Evolutionary conservation across 1,284 basidiomycete genomes (phyloP), one percentile per base, ranked within the genome.

Genomic region (Gastroboletus turbinatus): DNA sequence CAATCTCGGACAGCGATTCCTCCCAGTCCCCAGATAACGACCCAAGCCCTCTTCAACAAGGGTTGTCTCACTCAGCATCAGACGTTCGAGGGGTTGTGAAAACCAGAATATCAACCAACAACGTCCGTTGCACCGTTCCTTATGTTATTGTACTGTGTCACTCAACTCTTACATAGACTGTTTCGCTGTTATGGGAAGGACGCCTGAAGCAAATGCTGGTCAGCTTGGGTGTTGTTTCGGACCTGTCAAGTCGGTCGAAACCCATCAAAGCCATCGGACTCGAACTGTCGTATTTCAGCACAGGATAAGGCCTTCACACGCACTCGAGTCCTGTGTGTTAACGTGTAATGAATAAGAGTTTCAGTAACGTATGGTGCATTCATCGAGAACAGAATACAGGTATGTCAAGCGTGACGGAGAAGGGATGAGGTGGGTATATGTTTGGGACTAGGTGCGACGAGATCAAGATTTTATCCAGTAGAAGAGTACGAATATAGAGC

Each of bases 131-230:
- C 23, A 19, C 21, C 17, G 7, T 54, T 46, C n/a, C 5, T 40
- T 23, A 9, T 43, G 23, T 50, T 55, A 16, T 59, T 29, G 19
- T 56, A 11, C 21, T 21, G 25, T 53, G 44, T 30, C 56, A 23
- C 51, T 57, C 21, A 57, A 62, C 55, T 4, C 58, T 62, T 52
- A 10, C 36, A 46, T 51, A 95, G 92, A 89, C 94, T 62, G 80
- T 97, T 30, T 90, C 95, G 6, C 72, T 98, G 33, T 83, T 98
- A 68, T 98, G 96, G 92, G 94, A 98, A 76, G 92, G 94, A 8
- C 84, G 94, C n/a, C 75, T 98, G 64, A 83, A 88, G 44, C 93
- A 94, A 65, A 89, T 95, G 75, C 79, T 98, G 17, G 86, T 98
- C 61, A 92, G 92, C 57, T 73, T 96, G 30, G 96, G 96, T 4